Evolutionary conservation across 2,329 filamentous ascomycete genomes (phyloP), one percentile per base, ranked within the genome.

Genomic region (Ploettnerulaceae sp.): DNA sequence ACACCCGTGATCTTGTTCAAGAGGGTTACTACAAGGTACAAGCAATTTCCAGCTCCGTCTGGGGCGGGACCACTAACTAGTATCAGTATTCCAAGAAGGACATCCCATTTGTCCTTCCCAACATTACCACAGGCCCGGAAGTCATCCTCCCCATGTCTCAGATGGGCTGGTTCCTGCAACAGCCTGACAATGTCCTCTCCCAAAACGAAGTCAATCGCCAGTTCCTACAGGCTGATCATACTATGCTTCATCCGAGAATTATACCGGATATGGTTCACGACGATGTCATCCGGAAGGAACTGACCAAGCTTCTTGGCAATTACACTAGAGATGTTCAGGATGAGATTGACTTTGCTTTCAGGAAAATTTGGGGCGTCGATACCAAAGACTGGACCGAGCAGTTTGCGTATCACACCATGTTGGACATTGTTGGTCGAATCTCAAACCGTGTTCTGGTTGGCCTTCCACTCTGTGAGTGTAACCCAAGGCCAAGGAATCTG

Each of bases 41-140:
- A 15, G 12, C 47, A 29, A n/a, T 38, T 25, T 22, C 21, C n/a
- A 25, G 24, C 4, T 28, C 12, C 17, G 14, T n/a, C 25, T n/a
- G n/a, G 9, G 12, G 24, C 5, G n/a, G 9, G 4, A 6, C 11
- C 18, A 34, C 46, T 51, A 24, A 54, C 35, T 24, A 34, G 22
- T 20, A 9, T 7, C 20, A 73, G 68, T 72, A 71, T 47, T 57
- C 61, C 18, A 72, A 72, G 36, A 63, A 64, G 12, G 69, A 68
- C n/a, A 62, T 63, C 25, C 57, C 68, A 0, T 70, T 72, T 2
- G 56, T 73, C 1, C 44, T 71, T 5, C 70, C 70, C 0, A 66
- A 67, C 4, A 57, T 70, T 5, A 67, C 65, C 2, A 60, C 66
- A 22, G 64, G 66, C 17, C 62, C 64, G 31, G 69, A 71, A 48